These are phyloP conservation scores for Endogone sp. DNA, from an alignment of 192 early-diverging fungal species.

Conservation along the genomic window DNA sequence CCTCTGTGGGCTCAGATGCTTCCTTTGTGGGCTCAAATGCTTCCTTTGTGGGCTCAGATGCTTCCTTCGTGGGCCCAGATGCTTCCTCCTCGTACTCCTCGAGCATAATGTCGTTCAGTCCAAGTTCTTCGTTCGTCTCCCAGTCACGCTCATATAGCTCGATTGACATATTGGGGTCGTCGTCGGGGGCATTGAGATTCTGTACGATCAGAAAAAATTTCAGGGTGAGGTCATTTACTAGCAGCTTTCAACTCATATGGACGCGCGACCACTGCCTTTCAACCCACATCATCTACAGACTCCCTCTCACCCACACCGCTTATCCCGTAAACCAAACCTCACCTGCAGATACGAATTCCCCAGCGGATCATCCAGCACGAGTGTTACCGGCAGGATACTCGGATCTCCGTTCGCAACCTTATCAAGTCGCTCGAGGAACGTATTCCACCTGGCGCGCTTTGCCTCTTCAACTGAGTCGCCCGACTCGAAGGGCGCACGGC, in stretches of 20 bases:
- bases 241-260: too few relatives aligned
- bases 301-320: constrained; percentile 16
- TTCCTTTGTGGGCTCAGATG: too few relatives aligned
- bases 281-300: not conserved
- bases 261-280: too few relatives aligned
- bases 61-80: not conserved
- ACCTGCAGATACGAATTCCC: constrained; percentile 81
- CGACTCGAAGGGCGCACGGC: constrained; percentile 54
- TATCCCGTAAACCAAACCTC: not conserved
- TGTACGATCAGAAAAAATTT: too few relatives aligned
- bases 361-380: constrained; percentile 90
- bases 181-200: constrained; percentile 92
- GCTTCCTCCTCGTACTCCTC: constrained; percentile 58
- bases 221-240: not conserved
- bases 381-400: constrained; percentile 41
- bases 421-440: constrained; percentile 70
- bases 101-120: constrained; percentile 84
- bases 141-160: constrained; percentile 82
- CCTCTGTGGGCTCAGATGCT: too few relatives aligned
- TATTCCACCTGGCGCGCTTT: constrained; percentile 48
- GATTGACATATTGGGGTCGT: constrained; percentile 89
- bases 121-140: constrained; percentile 85
- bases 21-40: not conserved
- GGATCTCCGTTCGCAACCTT: constrained; percentile 54
- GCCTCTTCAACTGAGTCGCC: constrained; percentile 68